These are phyloP conservation scores for Dunaliella salina DNA, from an alignment of 163 green algal genomes.

Conservation along the genomic window DNA sequence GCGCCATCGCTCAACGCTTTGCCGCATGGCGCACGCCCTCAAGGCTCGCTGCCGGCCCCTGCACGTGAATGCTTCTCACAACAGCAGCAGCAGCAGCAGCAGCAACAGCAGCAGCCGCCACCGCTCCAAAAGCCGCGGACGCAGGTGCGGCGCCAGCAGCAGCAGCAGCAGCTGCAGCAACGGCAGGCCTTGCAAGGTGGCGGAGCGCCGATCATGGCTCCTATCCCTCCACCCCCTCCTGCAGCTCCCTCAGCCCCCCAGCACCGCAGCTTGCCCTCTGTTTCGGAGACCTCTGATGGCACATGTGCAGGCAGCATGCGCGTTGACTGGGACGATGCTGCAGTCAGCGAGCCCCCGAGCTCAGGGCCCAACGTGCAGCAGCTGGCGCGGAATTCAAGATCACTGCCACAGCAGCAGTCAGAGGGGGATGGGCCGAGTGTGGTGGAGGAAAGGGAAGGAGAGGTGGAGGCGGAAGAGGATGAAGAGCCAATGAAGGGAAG, in stretches of 20 bases:
- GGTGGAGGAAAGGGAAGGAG: not conserved
- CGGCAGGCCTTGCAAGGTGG: not conserved
- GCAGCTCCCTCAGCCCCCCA: not conserved
- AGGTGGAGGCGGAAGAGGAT: not conserved
- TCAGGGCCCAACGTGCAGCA: not conserved
- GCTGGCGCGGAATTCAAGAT: too few species aligned
- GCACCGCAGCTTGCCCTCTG: not conserved
- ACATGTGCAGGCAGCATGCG: not conserved
- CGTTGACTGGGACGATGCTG: not conserved
- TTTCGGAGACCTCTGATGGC: not conserved
- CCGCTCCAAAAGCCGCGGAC: not conserved
- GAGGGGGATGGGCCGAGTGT: not conserved
- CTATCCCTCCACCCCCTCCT: not conserved
- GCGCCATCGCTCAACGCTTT: not conserved
- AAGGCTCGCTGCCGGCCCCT: not conserved
- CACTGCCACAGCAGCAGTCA: not conserved
- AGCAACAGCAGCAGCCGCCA: not conserved
- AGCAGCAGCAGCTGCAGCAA: not conserved
- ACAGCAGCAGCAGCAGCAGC: not conserved
- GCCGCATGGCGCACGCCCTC: too few species aligned
- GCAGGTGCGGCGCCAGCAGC: not conserved
- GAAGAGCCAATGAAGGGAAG: not conserved
- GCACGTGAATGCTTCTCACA: not conserved
- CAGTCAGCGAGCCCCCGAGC: not conserved
- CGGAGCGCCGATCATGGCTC: not conserved